phyloP scores from a whole-genome alignment of 495 filamentous ascomycete genomes.

The Sphaerosporella brunnea region DNA sequence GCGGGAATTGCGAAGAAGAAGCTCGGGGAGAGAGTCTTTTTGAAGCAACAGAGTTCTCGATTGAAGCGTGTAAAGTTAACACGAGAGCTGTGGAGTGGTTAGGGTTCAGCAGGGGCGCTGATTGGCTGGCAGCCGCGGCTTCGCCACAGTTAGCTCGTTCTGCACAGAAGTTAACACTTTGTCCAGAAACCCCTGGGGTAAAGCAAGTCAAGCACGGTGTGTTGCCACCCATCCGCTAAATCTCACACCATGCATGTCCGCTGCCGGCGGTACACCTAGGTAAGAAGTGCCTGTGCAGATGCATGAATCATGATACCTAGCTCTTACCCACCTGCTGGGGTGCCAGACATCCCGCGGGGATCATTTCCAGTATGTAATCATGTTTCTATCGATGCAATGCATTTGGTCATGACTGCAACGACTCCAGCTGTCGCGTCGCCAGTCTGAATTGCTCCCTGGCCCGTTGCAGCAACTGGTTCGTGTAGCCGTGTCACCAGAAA shows the following conservation, averaged over 20 bases:
- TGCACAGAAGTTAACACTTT: conserved; percentile 6
- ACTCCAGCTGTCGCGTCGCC: no score
- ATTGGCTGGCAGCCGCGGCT: neutral
- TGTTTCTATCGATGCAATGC: no score
- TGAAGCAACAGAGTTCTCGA: neutral
- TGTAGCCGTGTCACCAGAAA: no score
- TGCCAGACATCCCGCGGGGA: no score
- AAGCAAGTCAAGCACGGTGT: neutral
- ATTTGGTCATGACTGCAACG: no score
- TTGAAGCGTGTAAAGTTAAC: neutral
- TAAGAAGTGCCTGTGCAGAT: no score
- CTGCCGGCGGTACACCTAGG: no score
- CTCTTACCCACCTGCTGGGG: no score
- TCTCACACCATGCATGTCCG: neutral
- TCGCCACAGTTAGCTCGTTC: conserved; percentile 1
- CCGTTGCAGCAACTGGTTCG: no score
- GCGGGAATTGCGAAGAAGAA: neutral
- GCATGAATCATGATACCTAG: no score
- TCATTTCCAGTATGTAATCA: no score
- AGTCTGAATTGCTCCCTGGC: no score
- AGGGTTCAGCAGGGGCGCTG: neutral
- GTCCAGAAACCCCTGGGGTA: conserved; percentile 2
- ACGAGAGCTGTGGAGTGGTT: neutral
- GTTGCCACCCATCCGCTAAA: neutral
- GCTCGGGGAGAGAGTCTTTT: neutral